phyloP scores from a whole-genome alignment of 179 eudicot species.

The Silene noctiflora region DNA sequence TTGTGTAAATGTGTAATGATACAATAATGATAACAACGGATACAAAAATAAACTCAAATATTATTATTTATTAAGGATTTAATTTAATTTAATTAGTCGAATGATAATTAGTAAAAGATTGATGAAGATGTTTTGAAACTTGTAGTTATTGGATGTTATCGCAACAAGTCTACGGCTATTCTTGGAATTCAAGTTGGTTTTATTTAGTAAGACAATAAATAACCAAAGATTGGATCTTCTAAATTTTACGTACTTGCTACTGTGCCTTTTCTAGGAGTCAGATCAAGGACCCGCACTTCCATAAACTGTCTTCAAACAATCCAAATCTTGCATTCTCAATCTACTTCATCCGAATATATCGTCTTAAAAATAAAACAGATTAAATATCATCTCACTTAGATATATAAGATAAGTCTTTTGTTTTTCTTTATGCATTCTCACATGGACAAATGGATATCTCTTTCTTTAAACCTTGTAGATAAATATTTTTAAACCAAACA shows the following conservation, averaged over 20 bases:
- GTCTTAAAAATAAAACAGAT: no score
- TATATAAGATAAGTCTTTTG: no score
- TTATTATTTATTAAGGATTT: no score
- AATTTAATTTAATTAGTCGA: no score
- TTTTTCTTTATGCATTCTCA: no score
- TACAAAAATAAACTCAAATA: not conserved
- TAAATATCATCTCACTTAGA: no score
- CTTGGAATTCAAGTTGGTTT: not conserved
- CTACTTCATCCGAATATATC: no score
- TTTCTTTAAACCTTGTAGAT: no score
- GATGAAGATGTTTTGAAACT: constrained; percentile 8
- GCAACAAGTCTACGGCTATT: not conserved
- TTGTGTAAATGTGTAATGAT: no score
- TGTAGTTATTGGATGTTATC: not conserved
- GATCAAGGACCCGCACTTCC: not conserved
- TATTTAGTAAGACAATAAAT: not conserved
- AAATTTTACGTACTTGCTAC: not conserved
- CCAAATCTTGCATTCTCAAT: constrained; percentile 5
- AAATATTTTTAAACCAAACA: no score
- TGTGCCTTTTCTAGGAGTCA: not conserved
- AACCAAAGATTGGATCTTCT: constrained; percentile 15
- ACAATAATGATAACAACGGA: no score
- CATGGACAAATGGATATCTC: no score
- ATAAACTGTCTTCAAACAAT: not conserved
- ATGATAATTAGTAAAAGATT: not conserved